phyloP scores from a whole-genome alignment of 2,329 filamentous ascomycete genomes.

The Arthrobotrys iridis region DNA sequence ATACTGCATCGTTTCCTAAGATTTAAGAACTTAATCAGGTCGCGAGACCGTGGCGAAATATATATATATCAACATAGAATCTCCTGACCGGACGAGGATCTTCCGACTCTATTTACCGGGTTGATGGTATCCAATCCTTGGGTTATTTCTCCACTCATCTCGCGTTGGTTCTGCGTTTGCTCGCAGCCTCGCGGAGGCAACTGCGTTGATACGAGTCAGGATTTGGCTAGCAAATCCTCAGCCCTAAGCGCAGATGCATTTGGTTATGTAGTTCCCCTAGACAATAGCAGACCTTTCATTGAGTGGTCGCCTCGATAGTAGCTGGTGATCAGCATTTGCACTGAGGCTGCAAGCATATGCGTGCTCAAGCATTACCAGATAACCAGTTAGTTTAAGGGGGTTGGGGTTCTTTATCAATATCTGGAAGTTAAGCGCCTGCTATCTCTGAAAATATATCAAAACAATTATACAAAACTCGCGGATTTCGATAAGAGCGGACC shows the following conservation, averaged over 20 bases:
- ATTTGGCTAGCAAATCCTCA: neutral
- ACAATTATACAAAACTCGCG: no score
- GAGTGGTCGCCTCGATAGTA: neutral
- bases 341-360: no score
- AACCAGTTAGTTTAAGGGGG: no score
- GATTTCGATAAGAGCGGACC: no score
- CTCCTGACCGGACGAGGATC: neutral
- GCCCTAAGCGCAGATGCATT: neutral
- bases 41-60: neutral
- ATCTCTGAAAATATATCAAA: no score
- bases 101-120: neutral
- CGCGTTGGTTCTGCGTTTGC: constrained; percentile 7
- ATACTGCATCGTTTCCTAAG: no score
- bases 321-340: no score
- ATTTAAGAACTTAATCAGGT: neutral
- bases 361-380: no score
- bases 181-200: neutral
- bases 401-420: no score
- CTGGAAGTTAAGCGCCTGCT: no score
- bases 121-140: neutral
- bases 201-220: neutral
- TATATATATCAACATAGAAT: constrained; percentile 7
- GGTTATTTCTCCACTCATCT: neutral
- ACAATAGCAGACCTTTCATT: no score
- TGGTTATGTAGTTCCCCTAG: neutral